phyloP scores from a whole-genome alignment of 192 early-diverging fungal genomes.

The Coemansia sp. region DNA sequence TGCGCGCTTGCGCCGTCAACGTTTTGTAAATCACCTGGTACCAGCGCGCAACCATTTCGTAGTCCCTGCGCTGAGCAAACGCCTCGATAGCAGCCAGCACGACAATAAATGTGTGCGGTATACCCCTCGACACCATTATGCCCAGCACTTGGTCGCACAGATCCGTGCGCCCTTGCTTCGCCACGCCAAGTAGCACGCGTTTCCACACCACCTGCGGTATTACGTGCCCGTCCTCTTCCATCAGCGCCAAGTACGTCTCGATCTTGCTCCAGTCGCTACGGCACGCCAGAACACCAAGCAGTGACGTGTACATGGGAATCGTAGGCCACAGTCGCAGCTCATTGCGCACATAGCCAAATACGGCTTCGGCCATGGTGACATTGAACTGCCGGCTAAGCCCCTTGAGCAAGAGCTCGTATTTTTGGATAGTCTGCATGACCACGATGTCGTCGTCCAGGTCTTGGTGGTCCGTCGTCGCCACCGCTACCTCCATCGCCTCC shows the following conservation, averaged over 20 bases:
- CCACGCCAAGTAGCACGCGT: slow-evolving; percentile 38
- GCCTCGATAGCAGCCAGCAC: slow-evolving; percentile 36
- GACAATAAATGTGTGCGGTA: slow-evolving; percentile 17
- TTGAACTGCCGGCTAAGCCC: slow-evolving; percentile 30
- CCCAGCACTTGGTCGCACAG: slow-evolving; percentile 27
- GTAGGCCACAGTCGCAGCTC: slow-evolving; percentile 35
- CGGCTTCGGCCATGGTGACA: slow-evolving; percentile 20
- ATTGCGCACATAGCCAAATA: slow-evolving; percentile 39
- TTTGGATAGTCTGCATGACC: slow-evolving; percentile 39
- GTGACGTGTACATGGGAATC: slow-evolving; percentile 36
- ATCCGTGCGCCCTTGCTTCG: slow-evolving; percentile 29
- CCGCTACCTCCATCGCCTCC: slow-evolving; percentile 39
- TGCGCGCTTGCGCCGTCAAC: slow-evolving; percentile 16
- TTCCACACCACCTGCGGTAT: slow-evolving; percentile 28
- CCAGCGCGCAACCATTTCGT: slow-evolving; percentile 47
- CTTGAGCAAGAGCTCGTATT: slow-evolving; percentile 44
- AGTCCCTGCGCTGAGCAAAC: slow-evolving; percentile 30
- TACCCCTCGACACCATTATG: slow-evolving; percentile 17
- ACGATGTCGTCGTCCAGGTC: not conserved
- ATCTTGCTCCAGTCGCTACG: slow-evolving; percentile 17
- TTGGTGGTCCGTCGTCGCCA: slow-evolving; percentile 19
- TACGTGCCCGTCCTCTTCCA: slow-evolving; percentile 31
- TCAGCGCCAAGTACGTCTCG: slow-evolving; percentile 22
- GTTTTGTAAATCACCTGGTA: slow-evolving; percentile 25
- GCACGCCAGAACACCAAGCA: slow-evolving; percentile 34